These are phyloP conservation scores for Macadamia tetraphylla DNA, from an alignment of 164 flowering plant species.

Conservation along the genomic window DNA sequence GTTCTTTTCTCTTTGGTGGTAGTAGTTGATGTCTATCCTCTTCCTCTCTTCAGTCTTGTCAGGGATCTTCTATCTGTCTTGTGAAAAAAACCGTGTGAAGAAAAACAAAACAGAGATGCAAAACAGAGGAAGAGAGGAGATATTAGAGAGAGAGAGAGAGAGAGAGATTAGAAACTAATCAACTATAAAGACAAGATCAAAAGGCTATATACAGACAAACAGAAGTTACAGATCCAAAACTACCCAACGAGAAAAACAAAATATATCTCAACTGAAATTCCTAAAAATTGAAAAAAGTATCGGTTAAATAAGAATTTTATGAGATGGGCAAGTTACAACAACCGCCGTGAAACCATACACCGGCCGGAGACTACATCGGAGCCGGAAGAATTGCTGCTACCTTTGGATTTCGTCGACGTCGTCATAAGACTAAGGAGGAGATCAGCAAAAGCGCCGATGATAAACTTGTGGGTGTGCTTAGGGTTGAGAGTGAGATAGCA, in stretches of 20 bases:
- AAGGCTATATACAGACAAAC: conserved; percentile 16
- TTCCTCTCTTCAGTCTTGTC: background rate
- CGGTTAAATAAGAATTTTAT: background rate
- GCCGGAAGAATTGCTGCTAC: conserved; percentile 1
- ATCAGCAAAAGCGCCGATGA: conserved; percentile 64
- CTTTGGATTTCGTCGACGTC: conserved; percentile 3
- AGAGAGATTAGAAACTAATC: too few species aligned
- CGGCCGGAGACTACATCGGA: conserved; percentile 6
- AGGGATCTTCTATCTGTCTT: background rate
- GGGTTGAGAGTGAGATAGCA: conserved; percentile 63
- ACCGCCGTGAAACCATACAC: background rate
- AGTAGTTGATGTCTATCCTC: background rate
- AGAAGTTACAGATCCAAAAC: background rate
- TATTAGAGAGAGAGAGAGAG: too few species aligned
- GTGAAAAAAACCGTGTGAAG: background rate
- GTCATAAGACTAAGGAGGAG: conserved; percentile 34
- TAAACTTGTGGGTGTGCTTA: conserved; percentile 54
- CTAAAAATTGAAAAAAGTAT: background rate
- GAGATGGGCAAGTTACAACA: conserved; percentile 8
- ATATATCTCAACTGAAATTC: conserved; percentile 2
- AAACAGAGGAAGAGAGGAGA: background rate
- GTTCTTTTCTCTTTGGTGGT: background rate
- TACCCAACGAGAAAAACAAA: conserved; percentile 1
- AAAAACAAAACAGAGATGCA: background rate
- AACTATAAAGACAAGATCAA: background rate